Evolutionary conservation across 2,329 filamentous ascomycete species (phyloP), one percentile per base, ranked within the genome.

Genomic region (Apiospora arundinis): DNA sequence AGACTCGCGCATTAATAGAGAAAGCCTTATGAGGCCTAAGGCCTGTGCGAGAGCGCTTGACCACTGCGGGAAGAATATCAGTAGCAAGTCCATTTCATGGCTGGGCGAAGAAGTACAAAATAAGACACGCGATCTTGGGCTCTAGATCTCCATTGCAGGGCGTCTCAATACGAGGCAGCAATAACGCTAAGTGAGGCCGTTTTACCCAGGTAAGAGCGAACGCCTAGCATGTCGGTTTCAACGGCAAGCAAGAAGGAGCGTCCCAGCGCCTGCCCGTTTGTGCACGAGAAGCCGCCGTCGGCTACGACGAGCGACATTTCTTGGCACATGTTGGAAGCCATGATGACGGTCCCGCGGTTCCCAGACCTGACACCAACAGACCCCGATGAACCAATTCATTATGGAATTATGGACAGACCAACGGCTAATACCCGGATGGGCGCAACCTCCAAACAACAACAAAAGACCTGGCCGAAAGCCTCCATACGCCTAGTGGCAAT

Each of bases 381-480:
- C 52, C 23, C 11, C 48, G 48, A n/a, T 28, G 23, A 12, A 28
- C 11, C 23, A 25, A n/a, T 18, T 37, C 28, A 63, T 63, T 16
- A 12, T 32, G 37, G 56, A 18, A 63, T 63, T 16, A 12, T 32
- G 37, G 56, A 18, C 9, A 25, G 49, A 56, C 56, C 2, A n/a
- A 52, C 2, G 2, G 32, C 16, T 63, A 63, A 63, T 18, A 63
- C 32, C 56, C n/a, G 56, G 56, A 63, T 40, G 32, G 56, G 56
- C 56, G 37, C 56, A 32, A 40, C 56, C 56, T 63, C 56, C 32
- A n/a, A 63, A 63, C 56, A 48, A 48, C 18, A 48, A 21, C 18
- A 63, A 40, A 32, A 63, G 56, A n/a, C 32, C 21, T 40, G 56
- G 32, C 56, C 18, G 32, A 40, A 48, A 63, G 56, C 32, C 32